phyloP scores from a whole-genome alignment of 2,329 filamentous ascomycete species.

The Alternaria sp. region DNA sequence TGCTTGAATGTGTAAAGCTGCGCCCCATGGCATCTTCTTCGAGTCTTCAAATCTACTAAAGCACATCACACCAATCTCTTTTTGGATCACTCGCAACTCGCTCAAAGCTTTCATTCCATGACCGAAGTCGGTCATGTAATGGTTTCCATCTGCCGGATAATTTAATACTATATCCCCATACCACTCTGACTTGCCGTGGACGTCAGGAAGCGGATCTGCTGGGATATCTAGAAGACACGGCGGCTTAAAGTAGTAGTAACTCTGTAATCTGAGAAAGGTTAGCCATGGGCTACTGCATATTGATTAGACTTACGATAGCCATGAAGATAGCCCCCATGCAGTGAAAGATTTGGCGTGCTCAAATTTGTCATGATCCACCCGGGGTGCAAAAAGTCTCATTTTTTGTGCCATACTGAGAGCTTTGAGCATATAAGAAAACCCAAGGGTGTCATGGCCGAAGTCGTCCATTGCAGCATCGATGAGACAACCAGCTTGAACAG shows the following conservation, averaged over 20 bases:
- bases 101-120: constrained; percentile 17
- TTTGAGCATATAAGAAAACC: constrained; percentile 14
- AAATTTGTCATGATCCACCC: constrained; percentile 1
- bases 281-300: not conserved
- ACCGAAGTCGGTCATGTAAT: constrained; percentile 7
- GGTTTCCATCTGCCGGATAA: constrained; percentile 4
- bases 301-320: constrained; percentile 8
- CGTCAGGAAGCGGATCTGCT: constrained; percentile 19
- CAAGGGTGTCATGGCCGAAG: constrained; percentile 15
- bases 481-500: constrained; percentile 23
- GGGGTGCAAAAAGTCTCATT: constrained; percentile 18
- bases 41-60: not conserved
- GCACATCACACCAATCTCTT: constrained; percentile 13
- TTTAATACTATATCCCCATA: constrained; percentile 22
- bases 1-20: constrained; percentile 11
- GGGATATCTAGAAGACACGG: constrained; percentile 13
- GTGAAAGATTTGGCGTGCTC: constrained; percentile 18
- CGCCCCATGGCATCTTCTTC: constrained; percentile 9
- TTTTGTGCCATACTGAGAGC: constrained; percentile 24
- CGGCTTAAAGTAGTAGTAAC: constrained; percentile 20
- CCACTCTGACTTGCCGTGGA: constrained; percentile 17
- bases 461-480: constrained; percentile 21
- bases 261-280: constrained; percentile 2
- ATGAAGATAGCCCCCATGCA: constrained; percentile 17
- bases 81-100: constrained; percentile 19